Evolutionary conservation across 2,329 filamentous ascomycete species (phyloP).

Genomic region (Madurella mycetomatis): DNA sequence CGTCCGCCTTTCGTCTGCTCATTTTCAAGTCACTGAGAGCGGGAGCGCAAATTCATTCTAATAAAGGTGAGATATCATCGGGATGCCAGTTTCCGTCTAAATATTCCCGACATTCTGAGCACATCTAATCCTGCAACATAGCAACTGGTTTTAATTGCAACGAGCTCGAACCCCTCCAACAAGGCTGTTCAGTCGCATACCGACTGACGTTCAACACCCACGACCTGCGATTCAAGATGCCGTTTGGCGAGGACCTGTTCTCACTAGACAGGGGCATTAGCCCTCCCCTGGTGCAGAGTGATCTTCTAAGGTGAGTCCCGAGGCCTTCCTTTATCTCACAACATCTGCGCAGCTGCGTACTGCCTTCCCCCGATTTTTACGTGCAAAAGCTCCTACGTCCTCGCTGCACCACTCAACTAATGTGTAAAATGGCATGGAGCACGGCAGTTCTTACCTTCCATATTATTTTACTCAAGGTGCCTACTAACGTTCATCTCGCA

Average conservation of each 20-base stretch:
- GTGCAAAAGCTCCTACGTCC: neutral
- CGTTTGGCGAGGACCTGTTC: conserved; percentile 10
- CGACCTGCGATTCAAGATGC: conserved; percentile 7
- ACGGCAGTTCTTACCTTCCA: neutral
- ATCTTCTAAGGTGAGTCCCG: conserved; percentile 23
- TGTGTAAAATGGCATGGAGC: too few species aligned
- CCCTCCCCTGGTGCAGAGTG: conserved; percentile 20
- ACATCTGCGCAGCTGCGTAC: neutral
- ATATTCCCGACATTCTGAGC: neutral
- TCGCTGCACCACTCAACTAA: neutral
- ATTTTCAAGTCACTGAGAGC: neutral
- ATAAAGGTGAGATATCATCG: neutral
- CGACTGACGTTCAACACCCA: neutral
- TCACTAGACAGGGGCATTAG: conserved; percentile 1
- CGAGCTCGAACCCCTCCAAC: neutral
- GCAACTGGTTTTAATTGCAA: neutral
- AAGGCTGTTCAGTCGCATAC: neutral
- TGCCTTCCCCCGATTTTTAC: too few species aligned
- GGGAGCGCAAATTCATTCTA: neutral
- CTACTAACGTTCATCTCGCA: conserved; percentile 4
- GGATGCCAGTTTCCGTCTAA: neutral
- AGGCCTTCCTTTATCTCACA: too few species aligned
- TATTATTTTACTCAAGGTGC: neutral
- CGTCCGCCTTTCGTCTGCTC: neutral
- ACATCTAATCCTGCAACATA: neutral